A percentile compares a stretch with the other conserved stretches of the same genome.
These are phyloP conservation scores for Auricularia heimuer DNA, from an alignment of 768 basidiomycete species.

Conservation along the genomic window DNA sequence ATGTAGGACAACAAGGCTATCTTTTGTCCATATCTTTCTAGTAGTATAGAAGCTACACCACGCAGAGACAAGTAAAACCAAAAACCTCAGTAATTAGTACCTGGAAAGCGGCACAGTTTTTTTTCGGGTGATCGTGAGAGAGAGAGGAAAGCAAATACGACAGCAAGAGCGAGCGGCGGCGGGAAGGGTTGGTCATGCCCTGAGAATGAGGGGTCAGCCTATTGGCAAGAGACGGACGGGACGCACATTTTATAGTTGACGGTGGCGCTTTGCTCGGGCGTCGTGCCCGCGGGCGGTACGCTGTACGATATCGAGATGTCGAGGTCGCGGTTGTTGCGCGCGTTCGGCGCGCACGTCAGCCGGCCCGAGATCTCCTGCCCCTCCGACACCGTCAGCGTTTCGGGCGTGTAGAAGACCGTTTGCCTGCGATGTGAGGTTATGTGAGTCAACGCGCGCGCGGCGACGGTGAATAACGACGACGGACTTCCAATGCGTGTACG, in stretches of 20 bases:
- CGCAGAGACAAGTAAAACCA: no score
- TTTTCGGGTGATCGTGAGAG: no score
- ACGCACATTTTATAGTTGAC: conserved; percentile 86
- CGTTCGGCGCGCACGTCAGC: conserved; percentile 78
- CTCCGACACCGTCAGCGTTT: conserved; percentile 56
- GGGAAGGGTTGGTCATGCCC: conserved; percentile 41
- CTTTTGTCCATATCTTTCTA: no score
- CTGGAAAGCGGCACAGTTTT: no score
- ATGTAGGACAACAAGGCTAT: no score
- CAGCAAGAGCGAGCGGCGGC: neutral
- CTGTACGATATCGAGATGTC: conserved; percentile 80
- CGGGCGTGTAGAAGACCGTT: conserved; percentile 95
- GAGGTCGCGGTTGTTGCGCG: conserved; percentile 87
- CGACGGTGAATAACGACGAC: conserved; percentile 22
- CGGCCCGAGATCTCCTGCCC: conserved; percentile 66
- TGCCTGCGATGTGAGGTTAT: conserved; percentile 40
- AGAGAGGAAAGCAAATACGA: no score
- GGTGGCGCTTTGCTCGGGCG: conserved; percentile 9
- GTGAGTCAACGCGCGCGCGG: neutral
- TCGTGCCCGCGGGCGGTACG: conserved; percentile 23
- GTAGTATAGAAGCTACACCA: no score
- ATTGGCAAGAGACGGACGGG: neutral
- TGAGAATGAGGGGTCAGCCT: conserved; percentile 34
- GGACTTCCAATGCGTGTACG: conserved; percentile 95
- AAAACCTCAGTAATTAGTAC: no score